Evolutionary conservation across 2,329 filamentous ascomycete genomes (phyloP), one percentile per base, ranked within the genome.

Genomic region (Neofusicoccum ribis): DNA sequence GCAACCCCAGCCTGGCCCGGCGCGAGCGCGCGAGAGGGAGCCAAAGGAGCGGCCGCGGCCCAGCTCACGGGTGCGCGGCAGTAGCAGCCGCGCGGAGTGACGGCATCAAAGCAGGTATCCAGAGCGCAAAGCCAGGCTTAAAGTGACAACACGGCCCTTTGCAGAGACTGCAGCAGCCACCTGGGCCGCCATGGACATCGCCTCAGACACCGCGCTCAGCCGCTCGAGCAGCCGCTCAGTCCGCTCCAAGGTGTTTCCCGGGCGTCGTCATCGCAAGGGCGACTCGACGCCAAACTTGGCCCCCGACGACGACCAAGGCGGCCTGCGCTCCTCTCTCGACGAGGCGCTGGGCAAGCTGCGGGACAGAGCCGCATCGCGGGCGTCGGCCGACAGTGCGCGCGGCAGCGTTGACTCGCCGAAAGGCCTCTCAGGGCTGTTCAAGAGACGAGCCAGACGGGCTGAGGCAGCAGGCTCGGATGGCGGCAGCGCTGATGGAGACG

Each of bases 371-470:
- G 74, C 44, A 3, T 60, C 56, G 23, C 43, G 78, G 59, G 70
- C 70, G 60, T 79, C 78, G n/a, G 69, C 68, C 11, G 80, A 81
- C 50, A 77, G 78, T 63, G 71, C 69, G 46, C 70, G 76, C 17
- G 66, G 23, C 23, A 23, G 23, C 23, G 71, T 78, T 70, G 76
- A 76, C 54, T 81, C 79, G 34, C 60, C 49, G 14, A 52, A 54
- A 12, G 37, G 49, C 23, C 27, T 88, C 67, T 82, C 84, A 11
- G 85, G 82, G 68, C 74, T 87, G 64, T 79, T 86, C 72, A 73
- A 72, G 50, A 27, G 56, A 37, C 76, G 73, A 62, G 71, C 72
- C 66, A 72, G 70, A 50, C 72, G 72, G 65, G 70, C 70, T 31
- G 50, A 63, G 41, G 61, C 39, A 20, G 56, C 41, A 47, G 56